A percentile compares a stretch with the other conserved stretches of the same genome.
Conservation (phyloP, 805 yeast genomes). For the Candida anglica region DNA sequence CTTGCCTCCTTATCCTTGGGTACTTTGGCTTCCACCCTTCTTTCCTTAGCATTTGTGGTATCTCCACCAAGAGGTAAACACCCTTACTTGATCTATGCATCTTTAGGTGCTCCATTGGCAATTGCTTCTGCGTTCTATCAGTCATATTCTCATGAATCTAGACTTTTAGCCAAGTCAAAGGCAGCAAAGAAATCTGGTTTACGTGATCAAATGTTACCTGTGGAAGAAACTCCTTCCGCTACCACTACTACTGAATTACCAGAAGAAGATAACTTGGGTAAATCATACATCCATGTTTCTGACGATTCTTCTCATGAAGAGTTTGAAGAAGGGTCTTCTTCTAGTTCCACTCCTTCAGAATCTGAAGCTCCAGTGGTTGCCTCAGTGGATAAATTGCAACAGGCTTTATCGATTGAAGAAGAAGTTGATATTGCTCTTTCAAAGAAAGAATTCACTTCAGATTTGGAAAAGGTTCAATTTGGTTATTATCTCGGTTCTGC, state of each 20-base stretch:
- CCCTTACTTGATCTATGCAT: conserved; percentile 68
- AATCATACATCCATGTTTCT: conserved; percentile 40
- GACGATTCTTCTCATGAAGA: conserved; percentile 14
- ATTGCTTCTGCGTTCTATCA: conserved; percentile 11
- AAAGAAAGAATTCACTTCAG: conserved; percentile 27
- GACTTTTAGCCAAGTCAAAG: conserved; percentile 1
- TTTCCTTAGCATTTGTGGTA: conserved; percentile 51
- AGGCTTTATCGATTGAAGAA: conserved; percentile 29
- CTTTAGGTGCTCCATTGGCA: conserved; percentile 49
- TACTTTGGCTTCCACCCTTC: conserved; percentile 45
- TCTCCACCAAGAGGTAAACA: conserved; percentile 59
- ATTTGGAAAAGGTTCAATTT: conserved; percentile 23
- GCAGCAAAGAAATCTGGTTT: neutral
- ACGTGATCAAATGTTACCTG: too few species aligned
- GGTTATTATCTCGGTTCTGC: conserved; percentile 39
- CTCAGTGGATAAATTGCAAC: conserved; percentile 11
- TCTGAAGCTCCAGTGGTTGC: conserved; percentile 6
- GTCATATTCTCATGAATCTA: neutral
- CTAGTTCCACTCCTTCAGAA: conserved; percentile 21
- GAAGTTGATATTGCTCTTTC: conserved; percentile 41
- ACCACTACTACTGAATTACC: conserved; percentile 1
- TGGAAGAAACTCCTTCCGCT: too few species aligned
- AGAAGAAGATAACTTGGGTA: conserved; percentile 26
- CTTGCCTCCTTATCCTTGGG: conserved; percentile 34
- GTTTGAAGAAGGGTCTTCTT: conserved; percentile 22